Percentiles rank a stretch among this genome's conserved stretches.
Conservation (phyloP, 345 rosid species). For the Carallia pectinifolia region DNA sequence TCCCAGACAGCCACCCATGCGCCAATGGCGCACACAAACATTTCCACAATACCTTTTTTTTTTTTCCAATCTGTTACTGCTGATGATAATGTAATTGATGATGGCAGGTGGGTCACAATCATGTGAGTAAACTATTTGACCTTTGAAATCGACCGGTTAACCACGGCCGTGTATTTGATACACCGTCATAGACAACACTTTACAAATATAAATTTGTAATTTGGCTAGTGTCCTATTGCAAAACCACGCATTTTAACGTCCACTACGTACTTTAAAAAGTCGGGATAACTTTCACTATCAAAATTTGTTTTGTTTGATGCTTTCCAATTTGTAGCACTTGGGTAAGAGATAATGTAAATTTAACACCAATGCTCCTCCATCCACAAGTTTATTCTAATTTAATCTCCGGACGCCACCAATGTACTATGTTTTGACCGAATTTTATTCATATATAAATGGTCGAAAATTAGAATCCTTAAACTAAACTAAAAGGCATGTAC, state of each 20-base stretch:
- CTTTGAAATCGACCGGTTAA: constrained; percentile 7
- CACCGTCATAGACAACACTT: neutral
- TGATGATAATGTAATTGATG: neutral
- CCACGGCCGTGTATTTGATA: constrained; percentile 13
- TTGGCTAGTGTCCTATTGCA: neutral
- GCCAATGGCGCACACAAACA: too few species aligned
- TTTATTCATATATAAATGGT: neutral
- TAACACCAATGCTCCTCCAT: constrained; percentile 13
- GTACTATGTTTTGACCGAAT: neutral
- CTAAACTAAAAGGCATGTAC: neutral
- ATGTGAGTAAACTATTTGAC: neutral
- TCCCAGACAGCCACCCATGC: too few species aligned
- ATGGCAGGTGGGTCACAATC: constrained; percentile 1
- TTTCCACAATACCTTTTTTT: too few species aligned
- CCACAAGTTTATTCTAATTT: constrained; percentile 28
- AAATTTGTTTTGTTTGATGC: neutral
- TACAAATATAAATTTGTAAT: neutral
- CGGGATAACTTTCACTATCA: constrained; percentile 13
- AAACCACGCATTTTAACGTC: neutral
- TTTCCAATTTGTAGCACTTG: constrained; percentile 11
- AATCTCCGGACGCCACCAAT: neutral
- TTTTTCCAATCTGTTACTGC: too few species aligned
- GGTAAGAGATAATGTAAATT: constrained; percentile 14
- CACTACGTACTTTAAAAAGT: too few species aligned
- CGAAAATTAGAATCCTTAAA: neutral